These are phyloP conservation scores for Corrigiola litoralis DNA, from an alignment of 179 eudicot genomes.

Conservation along the genomic window DNA sequence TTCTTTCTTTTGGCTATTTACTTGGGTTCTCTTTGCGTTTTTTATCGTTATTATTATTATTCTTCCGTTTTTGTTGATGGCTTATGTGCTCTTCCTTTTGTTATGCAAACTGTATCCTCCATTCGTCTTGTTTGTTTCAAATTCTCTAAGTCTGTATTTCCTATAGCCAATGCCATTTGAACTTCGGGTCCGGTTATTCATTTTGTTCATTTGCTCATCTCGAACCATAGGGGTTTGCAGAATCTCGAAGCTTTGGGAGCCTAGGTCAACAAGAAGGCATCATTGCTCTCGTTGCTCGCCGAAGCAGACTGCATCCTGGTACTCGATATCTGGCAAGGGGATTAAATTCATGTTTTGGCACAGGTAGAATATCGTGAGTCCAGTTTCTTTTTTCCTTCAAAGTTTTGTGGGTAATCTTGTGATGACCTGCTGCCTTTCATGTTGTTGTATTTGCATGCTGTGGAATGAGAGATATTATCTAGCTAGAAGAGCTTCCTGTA, in stretches of 20 bases:
- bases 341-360: constrained; percentile 80
- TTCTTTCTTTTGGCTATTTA: too few species aligned
- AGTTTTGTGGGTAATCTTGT: too few species aligned
- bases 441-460: not conserved
- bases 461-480: too few species aligned
- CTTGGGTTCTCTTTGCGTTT: too few species aligned
- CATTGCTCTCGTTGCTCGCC: constrained; percentile 91
- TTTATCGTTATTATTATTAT: not conserved
- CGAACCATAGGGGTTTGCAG: constrained; percentile 83
- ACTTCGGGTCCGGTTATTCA: constrained; percentile 3
- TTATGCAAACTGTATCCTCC: not conserved
- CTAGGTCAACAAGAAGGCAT: constrained; percentile 94
- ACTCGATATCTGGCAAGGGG: constrained; percentile 99
- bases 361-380: constrained; percentile 47
- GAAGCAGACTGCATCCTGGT: constrained; percentile 99
- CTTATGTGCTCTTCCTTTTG: not conserved
- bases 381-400: not conserved
- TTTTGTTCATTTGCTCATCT: constrained; percentile 24
- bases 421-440: not conserved
- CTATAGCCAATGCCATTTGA: not conserved
- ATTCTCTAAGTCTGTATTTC: not conserved
- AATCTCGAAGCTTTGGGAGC: constrained; percentile 89
- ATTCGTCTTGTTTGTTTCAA: not conserved
- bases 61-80: not conserved
- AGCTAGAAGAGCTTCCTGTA: too few species aligned